phyloP scores from a whole-genome alignment of 192 early-diverging fungal species.

The Backusella liffmaniae region DNA sequence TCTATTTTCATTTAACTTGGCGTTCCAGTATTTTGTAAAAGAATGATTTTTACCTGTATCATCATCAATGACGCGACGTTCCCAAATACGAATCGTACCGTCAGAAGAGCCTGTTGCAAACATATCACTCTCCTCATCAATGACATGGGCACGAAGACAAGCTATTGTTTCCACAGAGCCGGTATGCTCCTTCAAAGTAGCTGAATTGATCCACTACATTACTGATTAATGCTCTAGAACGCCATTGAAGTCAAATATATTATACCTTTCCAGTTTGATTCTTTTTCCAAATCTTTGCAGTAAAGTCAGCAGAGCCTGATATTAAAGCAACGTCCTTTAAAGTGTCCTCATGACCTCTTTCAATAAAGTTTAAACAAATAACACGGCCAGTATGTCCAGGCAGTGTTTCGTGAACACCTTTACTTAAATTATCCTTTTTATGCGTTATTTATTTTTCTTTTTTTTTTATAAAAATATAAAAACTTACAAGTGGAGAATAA shows the following conservation, averaged over 20 bases:
- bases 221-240: no score
- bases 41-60: slow-evolving; percentile 16
- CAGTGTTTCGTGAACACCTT: slow-evolving; percentile 59
- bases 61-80: slow-evolving; percentile 43
- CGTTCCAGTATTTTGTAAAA: slow-evolving; percentile 12
- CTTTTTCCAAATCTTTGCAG: slow-evolving; percentile 72
- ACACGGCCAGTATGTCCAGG: slow-evolving; percentile 77
- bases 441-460: not conserved
- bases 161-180: slow-evolving; percentile 67
- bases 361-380: slow-evolving; percentile 72
- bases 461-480: not conserved
- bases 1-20: slow-evolving; percentile 35
- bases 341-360: slow-evolving; percentile 47
- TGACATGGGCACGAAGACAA: slow-evolving; percentile 46
- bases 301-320: slow-evolving; percentile 79
- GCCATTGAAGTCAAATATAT: no score
- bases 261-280: slow-evolving; percentile 15
- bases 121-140: slow-evolving; percentile 45
- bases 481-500: slow-evolving; percentile 63
- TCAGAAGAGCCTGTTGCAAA: slow-evolving; percentile 71
- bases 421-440: slow-evolving; percentile 40
- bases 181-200: slow-evolving; percentile 64
- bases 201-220: slow-evolving; percentile 59
- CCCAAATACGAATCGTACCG: slow-evolving; percentile 71
- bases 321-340: slow-evolving; percentile 64